Conservation (phyloP, 345 rosid species). For the Brassica juncea region DNA sequence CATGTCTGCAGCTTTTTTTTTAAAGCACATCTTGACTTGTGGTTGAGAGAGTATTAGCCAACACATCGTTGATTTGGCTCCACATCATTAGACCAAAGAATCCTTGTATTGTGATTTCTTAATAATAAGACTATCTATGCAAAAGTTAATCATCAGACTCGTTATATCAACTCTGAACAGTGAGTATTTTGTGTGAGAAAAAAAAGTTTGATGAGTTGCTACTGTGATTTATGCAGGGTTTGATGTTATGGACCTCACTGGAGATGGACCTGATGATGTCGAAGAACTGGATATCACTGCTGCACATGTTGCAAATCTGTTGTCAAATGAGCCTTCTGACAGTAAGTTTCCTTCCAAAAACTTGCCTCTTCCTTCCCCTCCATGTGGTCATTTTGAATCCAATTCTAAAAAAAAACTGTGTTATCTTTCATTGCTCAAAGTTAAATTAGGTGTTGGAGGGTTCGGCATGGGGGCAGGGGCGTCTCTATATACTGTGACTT, state of each 20-base stretch:
- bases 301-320: slow-evolving; percentile 84
- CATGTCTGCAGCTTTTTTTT: too few relatives aligned
- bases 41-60: slow-evolving; percentile 2
- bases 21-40: neutral
- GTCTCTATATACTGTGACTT: slow-evolving; percentile 77
- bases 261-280: slow-evolving; percentile 78
- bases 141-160: slow-evolving; percentile 4
- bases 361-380: slow-evolving; percentile 5
- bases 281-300: slow-evolving; percentile 94
- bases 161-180: neutral
- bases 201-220: slow-evolving; percentile 7
- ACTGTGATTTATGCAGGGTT: slow-evolving; percentile 65
- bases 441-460: slow-evolving; percentile 94
- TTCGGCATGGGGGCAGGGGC: slow-evolving; percentile 99
- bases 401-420: slow-evolving; percentile 16
- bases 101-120: neutral
- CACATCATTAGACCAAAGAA: neutral
- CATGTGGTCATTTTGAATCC: neutral
- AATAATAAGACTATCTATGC: neutral
- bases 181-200: neutral
- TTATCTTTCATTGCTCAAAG: slow-evolving; percentile 46
- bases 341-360: slow-evolving; percentile 54
- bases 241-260: slow-evolving; percentile 83
- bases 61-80: neutral
- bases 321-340: slow-evolving; percentile 90